phyloP scores from a whole-genome alignment of 768 basidiomycete genomes.

The Lanmaoa rubissima region DNA sequence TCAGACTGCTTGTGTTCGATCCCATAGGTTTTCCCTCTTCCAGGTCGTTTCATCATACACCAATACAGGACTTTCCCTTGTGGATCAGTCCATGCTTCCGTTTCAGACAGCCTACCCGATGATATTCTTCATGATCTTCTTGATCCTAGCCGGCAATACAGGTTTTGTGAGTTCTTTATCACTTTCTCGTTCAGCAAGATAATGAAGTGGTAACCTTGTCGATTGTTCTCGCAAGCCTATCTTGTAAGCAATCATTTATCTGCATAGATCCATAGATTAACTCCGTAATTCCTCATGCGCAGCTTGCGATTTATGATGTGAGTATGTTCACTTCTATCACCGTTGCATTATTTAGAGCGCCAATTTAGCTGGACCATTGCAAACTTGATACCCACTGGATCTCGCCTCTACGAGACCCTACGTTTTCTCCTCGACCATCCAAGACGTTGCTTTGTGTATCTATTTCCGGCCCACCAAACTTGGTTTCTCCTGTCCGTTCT shows the following conservation, averaged over 20 bases:
- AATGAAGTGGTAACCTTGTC: neutral
- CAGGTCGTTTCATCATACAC: slow-evolving; percentile 86
- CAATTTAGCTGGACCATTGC: slow-evolving; percentile 66
- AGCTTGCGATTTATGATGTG: slow-evolving; percentile 85
- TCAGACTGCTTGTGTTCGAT: neutral
- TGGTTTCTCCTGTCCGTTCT: slow-evolving; percentile 83
- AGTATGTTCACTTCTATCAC: slow-evolving; percentile 26
- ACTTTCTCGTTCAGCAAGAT: neutral
- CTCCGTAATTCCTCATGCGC: neutral
- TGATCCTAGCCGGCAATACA: slow-evolving; percentile 91
- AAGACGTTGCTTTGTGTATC: slow-evolving; percentile 84
- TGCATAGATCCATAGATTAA: neutral
- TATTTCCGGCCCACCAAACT: slow-evolving; percentile 92
- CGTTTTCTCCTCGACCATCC: slow-evolving; percentile 95
- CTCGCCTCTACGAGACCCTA: slow-evolving; percentile 72
- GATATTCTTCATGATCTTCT: slow-evolving; percentile 66
- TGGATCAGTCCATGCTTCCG: slow-evolving; percentile 88
- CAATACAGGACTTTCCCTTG: slow-evolving; percentile 84
- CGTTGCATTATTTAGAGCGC: slow-evolving; percentile 1
- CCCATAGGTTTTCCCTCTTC: slow-evolving; percentile 74
- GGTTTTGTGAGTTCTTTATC: slow-evolving; percentile 69
- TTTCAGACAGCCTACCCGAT: slow-evolving; percentile 85
- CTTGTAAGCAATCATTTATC: slow-evolving; percentile 55
- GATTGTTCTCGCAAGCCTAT: slow-evolving; percentile 56
- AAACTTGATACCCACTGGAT: slow-evolving; percentile 56